Percentiles rank a stretch among this genome's conserved stretches.
These are phyloP conservation scores for Chlorella sp. DNA, from an alignment of 139 green algal species.

Conservation along the genomic window DNA sequence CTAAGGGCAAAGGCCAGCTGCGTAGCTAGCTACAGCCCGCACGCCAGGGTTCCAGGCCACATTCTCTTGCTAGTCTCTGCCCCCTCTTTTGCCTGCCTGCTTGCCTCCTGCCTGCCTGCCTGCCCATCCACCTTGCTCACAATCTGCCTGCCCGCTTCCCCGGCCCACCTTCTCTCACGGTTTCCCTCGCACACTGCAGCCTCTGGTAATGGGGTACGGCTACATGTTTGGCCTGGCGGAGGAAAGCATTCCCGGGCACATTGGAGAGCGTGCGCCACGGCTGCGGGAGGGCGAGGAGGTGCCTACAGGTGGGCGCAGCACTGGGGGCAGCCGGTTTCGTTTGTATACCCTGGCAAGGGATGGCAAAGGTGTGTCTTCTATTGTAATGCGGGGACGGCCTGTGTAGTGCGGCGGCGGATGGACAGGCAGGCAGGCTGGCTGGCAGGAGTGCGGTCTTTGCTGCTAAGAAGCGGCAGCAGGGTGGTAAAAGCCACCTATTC, in stretches of 20 bases:
- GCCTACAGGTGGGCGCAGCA: neutral
- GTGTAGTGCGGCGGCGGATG: too few relatives aligned
- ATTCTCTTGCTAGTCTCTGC: neutral
- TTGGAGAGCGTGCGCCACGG: conserved; percentile 79
- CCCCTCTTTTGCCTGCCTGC: neutral
- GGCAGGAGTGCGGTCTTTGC: neutral
- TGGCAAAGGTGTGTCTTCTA: too few relatives aligned
- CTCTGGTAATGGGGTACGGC: conserved; percentile 92
- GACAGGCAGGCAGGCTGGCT: too few relatives aligned
- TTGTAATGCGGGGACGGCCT: too few relatives aligned
- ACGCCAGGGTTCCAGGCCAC: too few relatives aligned
- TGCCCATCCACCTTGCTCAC: neutral
- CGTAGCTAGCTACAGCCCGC: neutral
- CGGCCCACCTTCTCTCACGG: neutral
- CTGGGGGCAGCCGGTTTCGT: too few relatives aligned
- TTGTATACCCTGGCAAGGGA: too few relatives aligned
- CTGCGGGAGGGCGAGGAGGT: conserved; percentile 11
- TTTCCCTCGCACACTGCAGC: conserved; percentile 19
- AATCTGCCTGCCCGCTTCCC: neutral
- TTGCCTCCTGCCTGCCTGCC: neutral
- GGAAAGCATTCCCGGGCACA: conserved; percentile 76
- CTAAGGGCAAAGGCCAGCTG: neutral
- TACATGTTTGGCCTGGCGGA: conserved; percentile 89
- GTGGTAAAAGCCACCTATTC: too few relatives aligned
- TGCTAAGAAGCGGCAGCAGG: too few relatives aligned